phyloP scores from a whole-genome alignment of 768 basidiomycete genomes.

The Porpolomopsis calyptriformis region DNA sequence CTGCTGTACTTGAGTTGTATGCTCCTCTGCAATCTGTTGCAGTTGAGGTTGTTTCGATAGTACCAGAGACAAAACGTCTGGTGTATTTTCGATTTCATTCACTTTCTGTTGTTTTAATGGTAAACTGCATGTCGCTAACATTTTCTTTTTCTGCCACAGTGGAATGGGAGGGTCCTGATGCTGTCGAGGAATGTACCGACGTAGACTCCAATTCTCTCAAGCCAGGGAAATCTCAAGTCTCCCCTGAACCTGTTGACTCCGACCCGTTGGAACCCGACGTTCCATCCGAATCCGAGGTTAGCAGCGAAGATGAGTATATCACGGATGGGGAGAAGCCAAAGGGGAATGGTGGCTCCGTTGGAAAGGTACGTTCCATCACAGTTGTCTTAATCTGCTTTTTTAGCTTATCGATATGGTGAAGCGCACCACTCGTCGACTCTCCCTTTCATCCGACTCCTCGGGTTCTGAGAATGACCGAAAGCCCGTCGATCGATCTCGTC shows the following conservation, averaged over 20 bases:
- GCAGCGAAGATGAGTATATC: constrained; percentile 67
- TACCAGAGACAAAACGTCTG: not conserved
- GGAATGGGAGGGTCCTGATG: constrained; percentile 63
- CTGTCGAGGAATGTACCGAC: constrained; percentile 35
- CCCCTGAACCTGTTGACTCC: not conserved
- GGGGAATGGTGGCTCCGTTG: constrained; percentile 20
- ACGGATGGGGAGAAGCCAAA: constrained; percentile 32
- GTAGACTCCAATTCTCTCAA: constrained; percentile 14
- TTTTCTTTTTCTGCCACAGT: constrained; percentile 32
- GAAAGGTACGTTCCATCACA: constrained; percentile 31
- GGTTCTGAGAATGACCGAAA: constrained; percentile 15
- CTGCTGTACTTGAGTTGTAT: not conserved
- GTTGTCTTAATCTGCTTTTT: not conserved
- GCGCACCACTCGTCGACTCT: constrained; percentile 34
- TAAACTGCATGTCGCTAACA: not conserved
- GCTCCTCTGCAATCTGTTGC: not conserved
- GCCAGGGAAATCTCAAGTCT: constrained; percentile 2
- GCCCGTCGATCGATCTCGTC: constrained; percentile 13
- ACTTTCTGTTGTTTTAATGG: not conserved
- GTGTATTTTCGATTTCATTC: not conserved
- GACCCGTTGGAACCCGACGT: constrained; percentile 9
- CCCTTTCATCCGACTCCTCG: constrained; percentile 28
- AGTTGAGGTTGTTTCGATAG: no score
- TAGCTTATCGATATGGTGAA: constrained; percentile 14
- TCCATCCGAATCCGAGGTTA: constrained; percentile 37